Evolutionary conservation across 164 flowering plant species (phyloP), one percentile per base, ranked within the genome.

Genomic region (Warburgia ugandensis): DNA sequence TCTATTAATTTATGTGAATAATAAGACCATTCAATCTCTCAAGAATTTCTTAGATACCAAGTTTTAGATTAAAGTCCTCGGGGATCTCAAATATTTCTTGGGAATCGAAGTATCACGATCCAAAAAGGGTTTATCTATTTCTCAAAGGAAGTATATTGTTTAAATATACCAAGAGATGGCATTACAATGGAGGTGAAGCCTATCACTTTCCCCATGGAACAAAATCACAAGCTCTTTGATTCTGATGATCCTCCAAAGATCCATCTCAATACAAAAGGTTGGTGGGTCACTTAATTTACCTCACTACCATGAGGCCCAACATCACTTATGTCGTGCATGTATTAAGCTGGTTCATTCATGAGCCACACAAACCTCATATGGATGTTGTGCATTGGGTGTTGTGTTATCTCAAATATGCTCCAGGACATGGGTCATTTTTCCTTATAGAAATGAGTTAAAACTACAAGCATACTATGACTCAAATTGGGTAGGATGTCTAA

Each of bases 71-170:
- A 44, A 44, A 10, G 48, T 1, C 30, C 28, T 44, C 14, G 14
- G 28, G 5, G 22, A 1, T 11, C 30, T 44, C 19, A 26, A 44
- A 14, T 26, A 44, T 23, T 26, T 44, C 12, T 2, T 44, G 48
- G 48, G 48, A 9, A 44, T 44, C 22, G 30, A 44, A 44, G 48
- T 44, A 23, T 25, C 48, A 8, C 2, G 29, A 7, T 44, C 31
- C 14, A 44, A 25, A 12, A 44, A 44, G 16, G 48, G 48, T 44
- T 1, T 44, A 8, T 44, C 12, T 4, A 25, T 20, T 12, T 25
- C 48, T 23, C 48, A 44, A 44, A 9, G 31, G 32, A 46, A 46
- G 11, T 46, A 46, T n/a, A 10, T 3, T n/a, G n/a, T 29, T 29
- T 46, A 6, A 33, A 27, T 5, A 29, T 46, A 3, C 50, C 29